A percentile compares a stretch with the other conserved stretches of the same genome.
These are phyloP conservation scores for Pilatotrama ljubarskyi DNA, from an alignment of 768 basidiomycete genomes.

Conservation along the genomic window DNA sequence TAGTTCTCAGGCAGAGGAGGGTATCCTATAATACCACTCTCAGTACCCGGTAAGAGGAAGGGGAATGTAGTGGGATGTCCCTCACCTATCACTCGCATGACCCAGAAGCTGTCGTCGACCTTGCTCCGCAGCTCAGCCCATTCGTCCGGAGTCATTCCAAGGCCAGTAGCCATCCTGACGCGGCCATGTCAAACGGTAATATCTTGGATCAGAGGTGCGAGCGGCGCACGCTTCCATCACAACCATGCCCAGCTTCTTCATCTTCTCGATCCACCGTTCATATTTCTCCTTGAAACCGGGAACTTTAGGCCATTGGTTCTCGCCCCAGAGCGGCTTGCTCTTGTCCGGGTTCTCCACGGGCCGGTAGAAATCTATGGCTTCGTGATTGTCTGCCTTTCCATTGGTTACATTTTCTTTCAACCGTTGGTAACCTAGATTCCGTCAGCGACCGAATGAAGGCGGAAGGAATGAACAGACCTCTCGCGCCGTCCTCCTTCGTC, in stretches of 20 bases:
- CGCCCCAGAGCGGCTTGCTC: conserved; percentile 72
- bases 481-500: conserved; percentile 65
- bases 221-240: conserved; percentile 81
- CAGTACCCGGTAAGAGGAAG: background rate
- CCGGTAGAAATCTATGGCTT: conserved; percentile 80
- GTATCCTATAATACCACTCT: conserved; percentile 55
- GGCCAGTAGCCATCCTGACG: conserved; percentile 74
- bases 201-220: background rate
- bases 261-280: conserved; percentile 78
- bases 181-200: background rate
- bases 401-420: conserved; percentile 86
- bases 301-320: conserved; percentile 83
- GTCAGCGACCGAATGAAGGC: too few species aligned
- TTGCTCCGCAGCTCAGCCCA: conserved; percentile 65
- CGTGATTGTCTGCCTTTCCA: conserved; percentile 82
- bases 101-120: conserved; percentile 89
- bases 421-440: conserved; percentile 66
- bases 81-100: conserved; percentile 79
- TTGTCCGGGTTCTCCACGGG: conserved; percentile 72
- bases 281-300: conserved; percentile 61
- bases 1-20: conserved; percentile 80
- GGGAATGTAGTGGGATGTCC: conserved; percentile 5
- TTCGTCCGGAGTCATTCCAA: conserved; percentile 71
- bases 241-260: conserved; percentile 77
- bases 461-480: conserved; percentile 51